Base-by-base conservation (phyloP, 2,329 filamentous ascomycete species). In the Sclerotinia minor region DNA sequence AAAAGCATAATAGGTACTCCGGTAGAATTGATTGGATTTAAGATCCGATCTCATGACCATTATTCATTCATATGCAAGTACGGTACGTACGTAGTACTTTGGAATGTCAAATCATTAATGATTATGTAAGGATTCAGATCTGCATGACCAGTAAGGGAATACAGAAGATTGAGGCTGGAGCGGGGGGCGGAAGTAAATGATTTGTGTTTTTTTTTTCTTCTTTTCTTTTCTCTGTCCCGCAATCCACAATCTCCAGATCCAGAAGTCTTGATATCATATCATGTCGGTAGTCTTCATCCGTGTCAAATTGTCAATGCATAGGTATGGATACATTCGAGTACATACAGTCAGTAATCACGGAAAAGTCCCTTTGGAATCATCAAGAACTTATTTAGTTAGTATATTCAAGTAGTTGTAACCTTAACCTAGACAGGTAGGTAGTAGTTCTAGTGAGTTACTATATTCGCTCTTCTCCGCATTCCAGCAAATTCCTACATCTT, bases 221-320 rank as follows among this genome's bases (percentile, higher is more conserved):
- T 38, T 13, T 38, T 38, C 38, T 38, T 38, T 38, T 13, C 29
- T n/a, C n/a, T 54, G 52, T 35, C 52, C 52, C 17, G 35, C 52
- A 35, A 55, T 55, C 53, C 17, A 54, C 52, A 35, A 55, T 55
- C 53, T 55, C 53, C 29, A 24, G 29, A 55, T 38, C 13, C 29
- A 38, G 38, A 38, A 38, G 38, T 38, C 38, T 38, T 55, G 32
- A 24, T n/a, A 55, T 41, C 32, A 54, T 54, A 21, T 54, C 19
- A 21, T 1, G 17, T 41, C 54, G n/a, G 54, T 24, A 41, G 54
- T 57, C 54, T 57, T 41, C 54, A 57, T 41, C 32, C 35, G 35
- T 57, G 52, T 26, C n/a, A n/a, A n/a, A n/a, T n/a, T n/a, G n/a
- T n/a, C 26, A 54, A 32, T 32, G 52, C 52, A 54, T 32, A 9